Base-by-base conservation (phyloP, 148 eudicot species). In the Amaranthus palmeri region DNA sequence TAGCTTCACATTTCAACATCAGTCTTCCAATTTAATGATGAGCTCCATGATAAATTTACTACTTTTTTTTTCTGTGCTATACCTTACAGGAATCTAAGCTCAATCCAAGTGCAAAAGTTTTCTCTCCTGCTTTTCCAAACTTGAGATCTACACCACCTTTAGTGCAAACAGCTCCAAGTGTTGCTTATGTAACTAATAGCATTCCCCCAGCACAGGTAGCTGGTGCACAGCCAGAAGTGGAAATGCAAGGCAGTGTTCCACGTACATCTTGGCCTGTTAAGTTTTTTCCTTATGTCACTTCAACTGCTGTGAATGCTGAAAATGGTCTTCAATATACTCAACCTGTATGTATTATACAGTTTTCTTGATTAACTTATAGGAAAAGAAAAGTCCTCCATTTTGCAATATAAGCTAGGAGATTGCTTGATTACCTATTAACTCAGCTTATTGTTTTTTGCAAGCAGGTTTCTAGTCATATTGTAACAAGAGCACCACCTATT, bases 21-120 rank as follows among this genome's bases (percentile, higher is more conserved):
- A 18, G 13, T 48, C 42, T 58, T 66, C n/a, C n/a, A 18, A 36
- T 54, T 10, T 54, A 41, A 3, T 71, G 5, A 42, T 60, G 65
- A 5, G 56, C 9, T 52, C 8, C 60, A 43, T 44, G 8, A 5
- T 14, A 9, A 40, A 14, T 67, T 74, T 59, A 14, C 51, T 47
- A 12, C n/a, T 49, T 18, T 46, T 54, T 6, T 0, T 15, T 72
- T 63, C 58, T 75, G 51, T 71, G 67, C 50, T 41, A 14, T 53
- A 47, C 36, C 36, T 63, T 81, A 40, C 75, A 91, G 98, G 97
- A 85, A 77, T 91, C 82, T 73, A 95, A 89, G 88, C 99, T 95
- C 78, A 95, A 95, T 78, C 92, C 97, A 63, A 86, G 84, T 77
- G 99, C 99, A 57, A 90, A 91, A 78, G 72, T 80, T 52, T 95